Base-by-base conservation (phyloP, 495 filamentous ascomycete genomes). In the Penicillium cinerascens region DNA sequence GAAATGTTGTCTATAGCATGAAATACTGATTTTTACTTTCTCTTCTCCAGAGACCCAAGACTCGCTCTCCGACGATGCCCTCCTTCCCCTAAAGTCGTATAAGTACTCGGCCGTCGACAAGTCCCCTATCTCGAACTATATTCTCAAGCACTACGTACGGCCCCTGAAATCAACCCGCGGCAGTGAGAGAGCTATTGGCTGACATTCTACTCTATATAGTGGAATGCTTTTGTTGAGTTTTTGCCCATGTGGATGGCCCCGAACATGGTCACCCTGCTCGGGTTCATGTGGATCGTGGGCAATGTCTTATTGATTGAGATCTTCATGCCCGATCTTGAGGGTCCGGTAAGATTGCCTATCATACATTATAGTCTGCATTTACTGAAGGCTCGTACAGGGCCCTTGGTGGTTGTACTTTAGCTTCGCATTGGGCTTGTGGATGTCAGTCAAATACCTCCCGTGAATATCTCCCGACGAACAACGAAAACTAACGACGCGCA, bases 61-160 rank as follows among this genome's bases (percentile, higher is more conserved):
- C 49, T 80, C 78, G 46, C 75, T 89, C 18, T 85, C 85, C 8
- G 85, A 89, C 44, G 83, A 89, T 52, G 80, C 83, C 43, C 74
- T 89, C 44, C 74, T 88, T 22, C 91, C 95, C 66, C 84, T 98
- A 56, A 93, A 92, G 70, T 84, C 83, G 22, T 98, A 98, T 83
- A 95, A 96, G 66, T 98, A 98, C 70, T 91, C 88, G 60, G 86
- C 86, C 64, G 92, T 98, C 64, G 93, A 98, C 78, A 95, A 97
- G 70, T 96, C 91, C n/a, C 82, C 85, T 47, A 86, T 97, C 37
- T 97, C 95, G 38, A 78, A 86, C 60, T 95, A 98, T 69, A 91
- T 98, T 67, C 79, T 98, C 35, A 87, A 82, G 57, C 92, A 95
- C 64, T 98, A 96, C 68, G 92, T 98, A 87, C 21, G 42, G 13